Evolutionary conservation across 805 yeast genomes (phyloP).

Genomic region (Sugiyamaella mastotermitis): DNA sequence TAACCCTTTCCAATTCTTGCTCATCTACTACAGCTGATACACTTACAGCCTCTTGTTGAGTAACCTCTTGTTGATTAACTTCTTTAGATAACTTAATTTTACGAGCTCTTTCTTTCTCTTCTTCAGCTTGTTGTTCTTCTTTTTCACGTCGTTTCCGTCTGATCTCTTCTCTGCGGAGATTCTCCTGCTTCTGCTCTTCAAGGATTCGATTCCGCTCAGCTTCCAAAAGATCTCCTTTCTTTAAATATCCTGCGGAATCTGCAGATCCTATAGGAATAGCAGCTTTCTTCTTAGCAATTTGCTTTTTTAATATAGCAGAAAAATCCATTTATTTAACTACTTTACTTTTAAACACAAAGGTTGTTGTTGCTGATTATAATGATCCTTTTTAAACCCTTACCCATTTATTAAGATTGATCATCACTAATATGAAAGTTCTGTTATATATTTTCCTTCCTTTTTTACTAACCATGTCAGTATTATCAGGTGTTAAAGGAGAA

Average conservation of each 20-base stretch:
- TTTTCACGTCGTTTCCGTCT: constrained; percentile 12
- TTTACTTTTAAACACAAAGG: too few relatives aligned
- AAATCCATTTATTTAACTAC: too few relatives aligned
- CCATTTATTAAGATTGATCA: too few relatives aligned
- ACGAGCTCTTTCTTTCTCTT: constrained; percentile 28
- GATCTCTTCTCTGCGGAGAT: constrained; percentile 16
- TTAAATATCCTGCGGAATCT: not conserved
- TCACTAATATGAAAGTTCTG: too few relatives aligned
- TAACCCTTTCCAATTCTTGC: constrained; percentile 28
- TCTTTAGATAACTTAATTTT: constrained; percentile 12
- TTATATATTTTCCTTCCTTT: too few relatives aligned
- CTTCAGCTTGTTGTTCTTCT: constrained; percentile 11
- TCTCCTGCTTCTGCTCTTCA: constrained; percentile 18
- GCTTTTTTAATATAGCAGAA: constrained; percentile 39
- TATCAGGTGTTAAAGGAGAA: not conserved
- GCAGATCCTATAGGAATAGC: constrained; percentile 9
- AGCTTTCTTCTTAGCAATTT: constrained; percentile 42
- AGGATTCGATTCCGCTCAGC: too few relatives aligned
- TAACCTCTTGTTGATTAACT: constrained; percentile 12
- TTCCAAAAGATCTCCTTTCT: constrained; percentile 18
- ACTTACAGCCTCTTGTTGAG: constrained; percentile 14
- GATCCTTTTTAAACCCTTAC: too few relatives aligned
- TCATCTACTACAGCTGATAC: constrained; percentile 18
- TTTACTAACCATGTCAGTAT: not conserved
- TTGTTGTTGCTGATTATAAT: too few relatives aligned